Base-by-base conservation (phyloP, 1,284 basidiomycete genomes). In the Thecaphora frezii region DNA sequence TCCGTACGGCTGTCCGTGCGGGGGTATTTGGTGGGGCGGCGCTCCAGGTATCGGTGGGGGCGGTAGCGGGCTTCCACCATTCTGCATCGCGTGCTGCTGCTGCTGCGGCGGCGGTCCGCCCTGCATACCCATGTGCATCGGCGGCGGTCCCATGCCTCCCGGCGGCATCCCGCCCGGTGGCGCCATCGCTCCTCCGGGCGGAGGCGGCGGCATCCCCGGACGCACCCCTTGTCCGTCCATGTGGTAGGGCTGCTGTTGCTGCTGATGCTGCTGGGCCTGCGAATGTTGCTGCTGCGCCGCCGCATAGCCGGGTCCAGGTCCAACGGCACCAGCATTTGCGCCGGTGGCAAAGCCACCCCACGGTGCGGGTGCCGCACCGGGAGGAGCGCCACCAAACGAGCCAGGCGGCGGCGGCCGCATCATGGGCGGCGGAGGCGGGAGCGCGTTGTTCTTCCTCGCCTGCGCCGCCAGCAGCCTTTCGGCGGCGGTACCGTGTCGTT, bases 381-480 rank as follows among this genome's bases (percentile, higher is more conserved):
- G 30, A 9, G 45, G 30, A 9, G 13, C 36, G 16, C 12, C 46
- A 3, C 16, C 10, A 5, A 18, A 24, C 21, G 18, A 4, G 16
- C 33, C 33, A 3, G 33, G 33, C 4, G 33, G 16, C 5, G 7
- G 7, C 13, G 33, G 33, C 33, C 12, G 33, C 4, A 9, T 9
- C 33, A 36, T 36, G 7, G 33, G 33, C 33, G 33, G 33, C 18
- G 33, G 33, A 7, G 33, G 33, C 16, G 91, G 90, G 2, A 92
- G 82, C 1, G 90, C 90, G 65, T 92, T 92, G 80, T 94, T 93
- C 81, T 94, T 94, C 71, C 92, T 86, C 38, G 96, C 94, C 80
- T 97, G 93, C 1, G 91, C 88, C 1, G 94, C 93, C 65, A 98
- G 86, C 43, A 97, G 85, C 58, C 94, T 88, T 81, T 98, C 94